Evolutionary conservation across 257 asterid species (phyloP).

Genomic region (Mentha longifolia): DNA sequence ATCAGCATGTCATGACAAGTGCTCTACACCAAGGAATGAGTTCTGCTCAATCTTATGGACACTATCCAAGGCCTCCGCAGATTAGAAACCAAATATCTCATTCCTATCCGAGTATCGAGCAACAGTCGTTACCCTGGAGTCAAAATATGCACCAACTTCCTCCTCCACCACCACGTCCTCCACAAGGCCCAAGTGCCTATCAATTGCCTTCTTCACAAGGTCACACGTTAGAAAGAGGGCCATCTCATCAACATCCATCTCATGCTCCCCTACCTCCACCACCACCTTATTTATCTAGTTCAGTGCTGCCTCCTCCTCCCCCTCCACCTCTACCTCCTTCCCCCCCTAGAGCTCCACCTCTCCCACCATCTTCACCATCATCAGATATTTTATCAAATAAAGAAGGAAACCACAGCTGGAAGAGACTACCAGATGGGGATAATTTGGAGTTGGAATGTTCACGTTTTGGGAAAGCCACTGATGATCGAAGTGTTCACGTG

Average conservation of each 20-base stretch:
- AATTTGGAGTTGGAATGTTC: slow-evolving; percentile 39
- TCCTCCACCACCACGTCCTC: slow-evolving; percentile 40
- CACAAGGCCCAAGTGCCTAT: slow-evolving; percentile 43
- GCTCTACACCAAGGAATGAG: slow-evolving; percentile 43
- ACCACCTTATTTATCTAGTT: not conserved
- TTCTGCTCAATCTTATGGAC: slow-evolving; percentile 48
- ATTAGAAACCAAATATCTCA: slow-evolving; percentile 45
- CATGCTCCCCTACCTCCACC: slow-evolving; percentile 46
- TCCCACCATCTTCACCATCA: slow-evolving; percentile 61
- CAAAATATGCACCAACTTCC: slow-evolving; percentile 48
- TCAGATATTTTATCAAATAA: slow-evolving; percentile 31
- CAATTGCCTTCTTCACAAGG: slow-evolving; percentile 56
- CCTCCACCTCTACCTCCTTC: slow-evolving; percentile 59
- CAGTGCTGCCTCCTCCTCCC: slow-evolving; percentile 35
- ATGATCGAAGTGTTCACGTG: slow-evolving; percentile 35
- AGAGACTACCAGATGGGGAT: slow-evolving; percentile 30
- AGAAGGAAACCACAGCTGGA: slow-evolving; percentile 32
- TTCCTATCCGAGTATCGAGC: slow-evolving; percentile 45
- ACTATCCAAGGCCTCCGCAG: slow-evolving; percentile 48
- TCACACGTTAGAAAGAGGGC: slow-evolving; percentile 46
- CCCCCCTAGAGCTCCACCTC: slow-evolving; percentile 61
- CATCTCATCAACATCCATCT: slow-evolving; percentile 43
- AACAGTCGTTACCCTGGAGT: slow-evolving; percentile 52
- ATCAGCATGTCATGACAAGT: slow-evolving; percentile 42
- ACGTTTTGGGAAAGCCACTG: slow-evolving; percentile 40